Conservation (phyloP, 1,284 basidiomycete species). For the Trichosporon asahii region DNA sequence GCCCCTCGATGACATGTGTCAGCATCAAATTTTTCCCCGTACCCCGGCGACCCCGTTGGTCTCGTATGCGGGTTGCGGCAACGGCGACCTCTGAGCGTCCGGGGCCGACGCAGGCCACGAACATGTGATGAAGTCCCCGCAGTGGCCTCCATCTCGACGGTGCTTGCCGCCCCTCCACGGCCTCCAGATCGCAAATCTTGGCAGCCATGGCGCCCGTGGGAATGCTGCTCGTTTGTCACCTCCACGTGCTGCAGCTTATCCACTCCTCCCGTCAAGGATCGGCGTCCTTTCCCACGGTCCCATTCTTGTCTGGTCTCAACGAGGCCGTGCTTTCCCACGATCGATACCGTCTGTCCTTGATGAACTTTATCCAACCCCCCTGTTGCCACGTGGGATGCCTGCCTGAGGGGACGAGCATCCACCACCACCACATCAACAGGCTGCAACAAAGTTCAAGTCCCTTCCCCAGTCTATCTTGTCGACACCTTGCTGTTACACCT, state of each 20-base stretch:
- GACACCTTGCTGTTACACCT: background rate
- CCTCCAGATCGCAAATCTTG: background rate
- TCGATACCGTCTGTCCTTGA: no score
- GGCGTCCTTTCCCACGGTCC: no score
- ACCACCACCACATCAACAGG: background rate
- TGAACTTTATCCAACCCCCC: background rate
- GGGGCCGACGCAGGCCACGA: constrained; percentile 1
- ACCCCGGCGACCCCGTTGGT: background rate
- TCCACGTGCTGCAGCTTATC: background rate
- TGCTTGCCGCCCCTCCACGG: constrained; percentile 1
- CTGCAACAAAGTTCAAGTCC: constrained; percentile 8
- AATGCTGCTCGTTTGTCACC: background rate
- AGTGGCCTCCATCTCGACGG: background rate
- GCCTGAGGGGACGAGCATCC: background rate
- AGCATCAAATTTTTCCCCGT: background rate
- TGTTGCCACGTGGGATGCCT: background rate
- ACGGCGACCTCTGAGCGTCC: background rate
- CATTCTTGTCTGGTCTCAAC: no score
- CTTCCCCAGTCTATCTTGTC: constrained; percentile 2
- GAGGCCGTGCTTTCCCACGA: no score
- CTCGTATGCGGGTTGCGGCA: background rate
- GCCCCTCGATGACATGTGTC: constrained; percentile 3
- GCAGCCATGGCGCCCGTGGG: background rate
- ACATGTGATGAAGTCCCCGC: constrained; percentile 9
- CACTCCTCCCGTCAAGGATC: no score